phyloP scores from a whole-genome alignment of 345 rosid genomes.

The Eutrema japonicum region DNA sequence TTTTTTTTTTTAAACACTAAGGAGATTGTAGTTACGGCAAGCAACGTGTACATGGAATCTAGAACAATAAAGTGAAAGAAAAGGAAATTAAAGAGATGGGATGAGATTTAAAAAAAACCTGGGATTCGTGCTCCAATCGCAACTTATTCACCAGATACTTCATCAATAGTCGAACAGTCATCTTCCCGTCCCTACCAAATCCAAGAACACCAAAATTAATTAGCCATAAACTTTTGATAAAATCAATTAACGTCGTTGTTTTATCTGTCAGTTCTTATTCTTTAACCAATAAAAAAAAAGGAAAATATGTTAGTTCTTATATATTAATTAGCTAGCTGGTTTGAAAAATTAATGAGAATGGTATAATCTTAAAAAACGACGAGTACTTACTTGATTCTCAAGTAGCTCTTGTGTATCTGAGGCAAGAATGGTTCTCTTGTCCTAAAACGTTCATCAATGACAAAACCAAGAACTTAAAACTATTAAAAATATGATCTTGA shows the following conservation, averaged over 20 bases:
- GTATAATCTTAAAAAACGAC: slow-evolving; percentile 2
- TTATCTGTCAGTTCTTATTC: slow-evolving; percentile 18
- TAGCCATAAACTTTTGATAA: slow-evolving; percentile 27
- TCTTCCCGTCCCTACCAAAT: slow-evolving; percentile 85
- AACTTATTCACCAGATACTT: slow-evolving; percentile 97
- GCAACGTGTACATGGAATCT: slow-evolving; percentile 46
- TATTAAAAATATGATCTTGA: background rate
- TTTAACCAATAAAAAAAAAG: no score
- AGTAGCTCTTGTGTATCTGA: slow-evolving; percentile 92
- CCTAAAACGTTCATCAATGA: slow-evolving; percentile 37
- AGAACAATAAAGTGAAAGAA: slow-evolving; percentile 29
- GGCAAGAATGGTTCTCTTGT: slow-evolving; percentile 85
- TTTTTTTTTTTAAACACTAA: slow-evolving; percentile 3
- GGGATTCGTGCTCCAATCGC: slow-evolving; percentile 89
- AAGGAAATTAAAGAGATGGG: slow-evolving; percentile 19
- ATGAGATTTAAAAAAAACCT: slow-evolving; percentile 57
- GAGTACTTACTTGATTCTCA: slow-evolving; percentile 86
- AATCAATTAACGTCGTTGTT: slow-evolving; percentile 14
- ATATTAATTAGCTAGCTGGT: slow-evolving; percentile 2
- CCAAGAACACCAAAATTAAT: slow-evolving; percentile 36
- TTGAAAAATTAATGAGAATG: background rate
- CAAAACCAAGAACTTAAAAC: background rate
- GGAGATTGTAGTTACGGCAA: slow-evolving; percentile 49
- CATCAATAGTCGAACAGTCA: slow-evolving; percentile 88
- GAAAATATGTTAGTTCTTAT: background rate